phyloP scores from a whole-genome alignment of 1,284 basidiomycete genomes.

The Kalmanozyma brasiliensis region DNA sequence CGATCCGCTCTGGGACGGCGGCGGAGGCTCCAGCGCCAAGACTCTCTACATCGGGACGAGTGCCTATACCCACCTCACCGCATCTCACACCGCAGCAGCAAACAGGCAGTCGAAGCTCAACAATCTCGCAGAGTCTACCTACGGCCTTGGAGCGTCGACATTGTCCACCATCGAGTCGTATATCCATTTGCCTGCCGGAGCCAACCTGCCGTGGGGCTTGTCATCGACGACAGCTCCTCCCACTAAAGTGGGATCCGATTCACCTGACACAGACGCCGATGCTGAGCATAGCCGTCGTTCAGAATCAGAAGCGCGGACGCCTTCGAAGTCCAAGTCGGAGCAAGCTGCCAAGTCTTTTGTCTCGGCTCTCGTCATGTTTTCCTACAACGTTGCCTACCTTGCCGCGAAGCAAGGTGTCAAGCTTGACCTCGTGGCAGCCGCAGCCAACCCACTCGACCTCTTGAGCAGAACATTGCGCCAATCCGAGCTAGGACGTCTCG shows the following conservation, averaged over 20 bases:
- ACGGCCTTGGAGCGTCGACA: slow-evolving; percentile 52
- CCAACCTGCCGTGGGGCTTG: slow-evolving; percentile 39
- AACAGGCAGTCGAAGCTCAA: slow-evolving; percentile 22
- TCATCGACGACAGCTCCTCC: slow-evolving; percentile 10
- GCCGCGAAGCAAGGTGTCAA: slow-evolving; percentile 49
- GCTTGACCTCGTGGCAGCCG: slow-evolving; percentile 54
- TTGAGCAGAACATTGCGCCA: slow-evolving; percentile 27
- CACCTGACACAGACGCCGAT: not conserved
- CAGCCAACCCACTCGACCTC: slow-evolving; percentile 48
- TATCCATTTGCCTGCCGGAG: slow-evolving; percentile 43
- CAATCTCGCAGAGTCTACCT: slow-evolving; percentile 47
- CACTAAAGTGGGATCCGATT: not conserved
- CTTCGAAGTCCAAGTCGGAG: slow-evolving; percentile 31
- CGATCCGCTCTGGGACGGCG: slow-evolving; percentile 53
- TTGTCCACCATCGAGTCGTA: slow-evolving; percentile 53
- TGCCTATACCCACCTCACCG: slow-evolving; percentile 39
- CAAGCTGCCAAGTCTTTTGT: slow-evolving; percentile 49
- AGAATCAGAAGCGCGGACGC: slow-evolving; percentile 2
- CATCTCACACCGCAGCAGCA: slow-evolving; percentile 4
- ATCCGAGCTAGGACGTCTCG: slow-evolving; percentile 30
- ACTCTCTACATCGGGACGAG: slow-evolving; percentile 45
- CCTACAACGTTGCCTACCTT: slow-evolving; percentile 55
- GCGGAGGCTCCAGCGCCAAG: slow-evolving; percentile 44
- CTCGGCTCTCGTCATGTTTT: slow-evolving; percentile 53
- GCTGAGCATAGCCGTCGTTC: not conserved